Evolutionary conservation across 805 yeast species (phyloP), one percentile per base, ranked within the genome.

Genomic region (Ogataea methylovora): DNA sequence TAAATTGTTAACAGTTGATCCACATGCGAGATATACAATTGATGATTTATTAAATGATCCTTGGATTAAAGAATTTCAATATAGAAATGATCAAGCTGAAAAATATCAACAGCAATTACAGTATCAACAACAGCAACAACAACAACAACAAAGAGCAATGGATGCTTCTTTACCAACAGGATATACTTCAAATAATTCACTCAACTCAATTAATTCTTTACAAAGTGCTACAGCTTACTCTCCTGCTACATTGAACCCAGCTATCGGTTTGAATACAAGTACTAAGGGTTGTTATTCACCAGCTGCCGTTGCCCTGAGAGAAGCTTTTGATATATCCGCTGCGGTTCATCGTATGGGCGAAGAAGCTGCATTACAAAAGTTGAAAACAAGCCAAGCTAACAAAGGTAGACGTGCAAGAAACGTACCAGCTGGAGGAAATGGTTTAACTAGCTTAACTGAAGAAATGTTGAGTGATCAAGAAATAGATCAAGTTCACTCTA

Each of bases 41-140:
- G 80, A 79, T 38, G 79, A 83, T 33, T 76, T 84, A 42, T 61
- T 83, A 48, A 61, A 65, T 8, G 92, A 84, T 54, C 92, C 92
- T 0, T 84, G 94, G 94, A 71, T 84, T 42, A 53, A 43, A 27
- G 61, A 59, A 34, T 58, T 51, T 30, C 32, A 52, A 12, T 36
- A 35, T 9, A 40, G 46, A 30, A 52, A 53, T 19, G 63, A 61
- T 29, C 60, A 60, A 19, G 52, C 60, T 17, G 49, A 51, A 32
- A 18, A 20, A 13, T 39, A 43, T 33, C 45, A 35, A 25, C 22
- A 34, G 24, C 51, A 41, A 15, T 45, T 44, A 29, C 45, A 43
- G 33, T 39, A 40, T 15, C 30, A 38, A 15, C 39, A 42, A 5
- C 29, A 32, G 24, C 29, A 36, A 33, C 36, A 38, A 34, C 24